Base-by-base conservation (phyloP, 2,329 filamentous ascomycete species). In the Metarhizium robertsii region DNA sequence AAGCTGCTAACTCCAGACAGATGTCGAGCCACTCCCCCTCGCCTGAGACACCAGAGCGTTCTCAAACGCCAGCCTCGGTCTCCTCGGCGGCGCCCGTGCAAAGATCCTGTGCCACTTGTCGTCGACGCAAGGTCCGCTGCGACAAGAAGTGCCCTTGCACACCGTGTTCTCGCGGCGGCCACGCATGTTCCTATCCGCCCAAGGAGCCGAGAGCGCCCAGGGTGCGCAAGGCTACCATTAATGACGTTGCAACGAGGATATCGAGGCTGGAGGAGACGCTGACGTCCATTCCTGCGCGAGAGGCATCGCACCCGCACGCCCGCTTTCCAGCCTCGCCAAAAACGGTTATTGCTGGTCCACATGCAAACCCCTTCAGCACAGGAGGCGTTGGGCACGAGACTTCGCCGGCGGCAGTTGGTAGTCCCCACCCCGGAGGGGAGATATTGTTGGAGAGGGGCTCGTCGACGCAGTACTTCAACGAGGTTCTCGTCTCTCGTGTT, bases 131-230 rank as follows among this genome's bases (percentile, higher is more conserved):
- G 68, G 86, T 90, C 55, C 85, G 85, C 61, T 89, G 86, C 73
- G 84, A 89, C 71, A 89, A 88, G 70, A 75, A 79, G 57, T 79
- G 85, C 68, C 84, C 86, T 6, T 90, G 86, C 65, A 79, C 80
- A 57, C 88, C 88, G 65, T 90, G 86, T 65, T 76, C 78, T 38
- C 80, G 84, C 57, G 63, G 64, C 36, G 62, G 63, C 0, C 61
- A 62, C 30, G 55, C 62, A 7, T 71, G 69, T 45, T 57, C 60
- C 13, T 71, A 69, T 53, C 67, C 69, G 6, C 61, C 63, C 32
- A 38, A 54, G 5, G 63, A 64, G 0, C 62, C 61, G 13, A 57
- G 61, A 29, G 53, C 59, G 1, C 66, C 67, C 20, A 64, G 66
- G 6, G 57, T 58, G 2, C 64, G 61, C 36, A 67, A 67, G 52